Conservation (phyloP, 352 stramenopile species). For the Globisporangium acanthophoron region DNA sequence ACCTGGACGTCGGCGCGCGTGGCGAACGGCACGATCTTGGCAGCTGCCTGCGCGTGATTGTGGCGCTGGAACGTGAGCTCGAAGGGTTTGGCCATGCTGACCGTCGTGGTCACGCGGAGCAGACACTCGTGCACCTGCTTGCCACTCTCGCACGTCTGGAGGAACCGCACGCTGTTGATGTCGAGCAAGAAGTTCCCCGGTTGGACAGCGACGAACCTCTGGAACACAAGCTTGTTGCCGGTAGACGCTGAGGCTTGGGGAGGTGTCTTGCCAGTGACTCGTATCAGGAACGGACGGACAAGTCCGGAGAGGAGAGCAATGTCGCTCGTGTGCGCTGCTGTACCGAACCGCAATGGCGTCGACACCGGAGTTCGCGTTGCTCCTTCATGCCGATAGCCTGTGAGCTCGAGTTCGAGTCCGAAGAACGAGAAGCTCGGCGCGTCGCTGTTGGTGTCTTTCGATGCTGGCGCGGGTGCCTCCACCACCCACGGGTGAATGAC, state of each 20-base stretch:
- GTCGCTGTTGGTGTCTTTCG: not conserved
- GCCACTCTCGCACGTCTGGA: slow-evolving; percentile 17
- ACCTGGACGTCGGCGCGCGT: slow-evolving; percentile 43
- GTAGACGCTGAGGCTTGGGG: slow-evolving; percentile 3
- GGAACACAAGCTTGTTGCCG: slow-evolving; percentile 23
- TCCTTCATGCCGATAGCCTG: slow-evolving; percentile 7
- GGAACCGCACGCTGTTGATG: slow-evolving; percentile 45
- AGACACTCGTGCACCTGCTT: slow-evolving; percentile 28
- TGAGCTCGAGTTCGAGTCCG: slow-evolving; percentile 38
- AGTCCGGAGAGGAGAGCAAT: slow-evolving; percentile 12
- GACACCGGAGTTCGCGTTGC: not conserved
- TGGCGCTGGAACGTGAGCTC: slow-evolving; percentile 54
- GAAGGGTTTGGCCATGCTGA: slow-evolving; percentile 34
- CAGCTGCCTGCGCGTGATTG: slow-evolving; percentile 35
- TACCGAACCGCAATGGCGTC: slow-evolving; percentile 3
- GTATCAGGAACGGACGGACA: slow-evolving; percentile 23
- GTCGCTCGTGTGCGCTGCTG: not conserved
- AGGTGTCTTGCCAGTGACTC: slow-evolving; percentile 24
- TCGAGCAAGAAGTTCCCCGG: slow-evolving; percentile 31
- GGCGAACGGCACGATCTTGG: slow-evolving; percentile 61
- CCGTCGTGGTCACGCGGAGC: slow-evolving; percentile 17
- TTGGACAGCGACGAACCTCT: slow-evolving; percentile 35
- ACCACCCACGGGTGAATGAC: slow-evolving; percentile 24
- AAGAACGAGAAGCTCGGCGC: slow-evolving; percentile 25
- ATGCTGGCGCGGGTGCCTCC: not conserved